Conservation (phyloP, 2,329 filamentous ascomycete genomes). For the Diaporthe ampelina region DNA sequence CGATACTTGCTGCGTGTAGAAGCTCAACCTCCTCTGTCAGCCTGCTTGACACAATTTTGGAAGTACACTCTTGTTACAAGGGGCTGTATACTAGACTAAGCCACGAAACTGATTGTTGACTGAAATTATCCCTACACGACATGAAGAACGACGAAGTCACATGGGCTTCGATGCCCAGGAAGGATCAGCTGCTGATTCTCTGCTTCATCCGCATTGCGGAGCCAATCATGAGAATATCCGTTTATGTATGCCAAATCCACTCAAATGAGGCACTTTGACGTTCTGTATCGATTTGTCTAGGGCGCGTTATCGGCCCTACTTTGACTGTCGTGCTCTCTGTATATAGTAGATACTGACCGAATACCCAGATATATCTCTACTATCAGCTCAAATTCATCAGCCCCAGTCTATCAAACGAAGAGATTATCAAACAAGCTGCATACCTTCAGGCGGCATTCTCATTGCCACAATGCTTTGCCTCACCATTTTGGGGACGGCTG, state of each 20-base stretch:
- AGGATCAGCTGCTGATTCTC: not conserved
- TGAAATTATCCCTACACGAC: not conserved
- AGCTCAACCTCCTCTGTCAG: no score
- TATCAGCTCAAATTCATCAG: not conserved
- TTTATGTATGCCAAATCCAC: not conserved
- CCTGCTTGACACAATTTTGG: no score
- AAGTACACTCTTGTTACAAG: no score
- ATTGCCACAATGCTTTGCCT: slow-evolving; percentile 3
- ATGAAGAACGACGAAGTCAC: not conserved
- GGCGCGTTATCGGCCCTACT: no score
- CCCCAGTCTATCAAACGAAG: not conserved
- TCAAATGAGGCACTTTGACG: not conserved
- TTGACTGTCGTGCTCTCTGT: no score
- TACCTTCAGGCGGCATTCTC: not conserved
- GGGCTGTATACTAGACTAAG: not conserved
- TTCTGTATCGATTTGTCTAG: no score
- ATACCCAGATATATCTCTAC: not conserved
- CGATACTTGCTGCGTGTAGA: no score
- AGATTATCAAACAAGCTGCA: not conserved
- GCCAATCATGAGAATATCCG: not conserved
- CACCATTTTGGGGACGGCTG: not conserved
- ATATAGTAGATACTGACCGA: not conserved
- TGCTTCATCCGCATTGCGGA: slow-evolving; percentile 3
- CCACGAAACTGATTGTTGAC: no score
- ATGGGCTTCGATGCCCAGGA: slow-evolving; percentile 1